Base-by-base conservation (phyloP, 257 asterid species). In the Plectranthus barbatus region DNA sequence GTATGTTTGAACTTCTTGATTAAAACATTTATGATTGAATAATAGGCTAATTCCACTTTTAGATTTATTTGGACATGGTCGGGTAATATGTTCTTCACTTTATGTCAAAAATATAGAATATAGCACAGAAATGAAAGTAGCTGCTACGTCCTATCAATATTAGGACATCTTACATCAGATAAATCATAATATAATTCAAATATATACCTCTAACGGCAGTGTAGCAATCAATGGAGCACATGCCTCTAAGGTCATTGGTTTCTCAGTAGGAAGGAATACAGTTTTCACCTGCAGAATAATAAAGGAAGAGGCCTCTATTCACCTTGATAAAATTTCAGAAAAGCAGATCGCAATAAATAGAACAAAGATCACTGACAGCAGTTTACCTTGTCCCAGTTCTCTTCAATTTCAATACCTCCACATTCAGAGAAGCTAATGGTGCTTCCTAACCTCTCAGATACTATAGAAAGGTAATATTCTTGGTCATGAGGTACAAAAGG, bases 331-430 rank as follows among this genome's bases (percentile, higher is more conserved):
- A 66, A 20, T 62, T 47, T 31, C 20, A 36, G 26, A 55, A 67
- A 17, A 44, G 23, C 15, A 10, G n/a, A 62, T 39, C 34, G 15
- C 9, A 23, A 40, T 14, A 51, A 14, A 57, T 13, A 15, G 9
- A 44, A 24, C 51, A 18, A 19, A 76, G 9, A 69, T 71, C 46
- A 53, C 40, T 67, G 17, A 23, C 31, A 20, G 52, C 47, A 55
- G 42, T 64, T 74, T 70, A 88, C 97, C 96, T 87, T 87, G 78
- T 90, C 96, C 97, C 97, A 90, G 66, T 90, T 90, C 75, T 90
- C 96, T 80, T 90, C 96, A 73, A 90, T 87, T 71, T 90, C 97
- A 69, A 90, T 85, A 45, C 97, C 97, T 60, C 96, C 97, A 74
- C 96, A 90, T 82, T 90, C 97, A 26, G 93, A 90, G 77, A 90